Evolutionary conservation across 345 rosid species (phyloP), one percentile per base, ranked within the genome.

Genomic region (Eucalyptus tenuipes): DNA sequence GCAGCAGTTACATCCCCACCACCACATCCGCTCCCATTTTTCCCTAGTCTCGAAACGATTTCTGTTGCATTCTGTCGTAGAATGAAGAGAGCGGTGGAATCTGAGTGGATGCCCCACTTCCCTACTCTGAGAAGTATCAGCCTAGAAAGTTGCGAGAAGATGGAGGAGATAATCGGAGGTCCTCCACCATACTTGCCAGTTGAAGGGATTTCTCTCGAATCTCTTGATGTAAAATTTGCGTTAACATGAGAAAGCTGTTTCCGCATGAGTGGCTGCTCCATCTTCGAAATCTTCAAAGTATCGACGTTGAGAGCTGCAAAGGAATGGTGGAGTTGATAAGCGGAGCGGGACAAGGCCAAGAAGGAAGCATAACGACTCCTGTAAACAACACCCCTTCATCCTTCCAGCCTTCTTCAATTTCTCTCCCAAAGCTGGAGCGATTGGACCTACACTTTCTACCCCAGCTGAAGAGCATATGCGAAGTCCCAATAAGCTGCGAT

Each of bases 391-490:
- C 25, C 9, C 29, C 45, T 14, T 42, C 40, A 57, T n/a, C 33
- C 44, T 88, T 61, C 71, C 33, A 7, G 71, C 44, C 44, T 42
- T 3, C 8, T 13, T 3, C 68, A 13, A 61, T 29, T 13, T 61
- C 33, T 61, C 33, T 90, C 33, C 87, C 89, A 17, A 87, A 88
- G 8, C 53, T 84, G 2, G 3, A 37, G 25, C 0, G 0, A 0
- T 53, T 61, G 17, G 0, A 0, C 0, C 71, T 61, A 29, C 0
- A 0, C 1, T 0, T 4, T 61, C 50, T 86, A 33, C 79, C 25
- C n/a, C 48, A 22, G 11, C 31, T 86, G 20, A 57, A 86, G 33
- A 55, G 31, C 64, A 33, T 86, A 86, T n/a, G 15, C 24, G 3
- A 13, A 15, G 31, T 16, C 85, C 64, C 49, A 9, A 5, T 81